Conservation (phyloP, 2,329 filamentous ascomycete species). For the Fonsecaea multimorphosa region DNA sequence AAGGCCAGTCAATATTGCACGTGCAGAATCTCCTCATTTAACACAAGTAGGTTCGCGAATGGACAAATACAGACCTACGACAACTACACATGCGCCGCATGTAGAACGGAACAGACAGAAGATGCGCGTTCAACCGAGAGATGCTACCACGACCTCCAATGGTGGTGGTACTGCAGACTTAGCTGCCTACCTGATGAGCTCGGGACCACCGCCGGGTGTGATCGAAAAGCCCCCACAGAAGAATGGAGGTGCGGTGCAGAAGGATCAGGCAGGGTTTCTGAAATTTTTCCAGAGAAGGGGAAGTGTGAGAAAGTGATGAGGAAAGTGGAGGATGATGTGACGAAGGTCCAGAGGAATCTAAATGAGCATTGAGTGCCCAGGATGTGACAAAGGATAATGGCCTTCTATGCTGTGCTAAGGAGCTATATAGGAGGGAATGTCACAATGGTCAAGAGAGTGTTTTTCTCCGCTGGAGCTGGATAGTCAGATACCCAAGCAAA, state of each 20-base stretch:
- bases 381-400: conserved; percentile 12
- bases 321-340: background rate
- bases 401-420: background rate
- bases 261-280: conserved; percentile 43
- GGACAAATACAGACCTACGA: conserved; percentile 41
- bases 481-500: background rate
- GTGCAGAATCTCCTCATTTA: conserved; percentile 38
- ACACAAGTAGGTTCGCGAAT: conserved; percentile 43
- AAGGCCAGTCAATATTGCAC: conserved; percentile 27
- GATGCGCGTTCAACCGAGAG: conserved; percentile 30
- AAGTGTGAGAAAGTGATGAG: conserved; percentile 29
- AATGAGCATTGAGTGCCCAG: conserved; percentile 2
- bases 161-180: conserved; percentile 66
- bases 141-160: conserved; percentile 17
- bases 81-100: conserved; percentile 48
- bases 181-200: conserved; percentile 74
- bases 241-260: conserved; percentile 31
- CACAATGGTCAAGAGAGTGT: background rate
- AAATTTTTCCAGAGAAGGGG: conserved; percentile 45
- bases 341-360: background rate
- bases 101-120: conserved; percentile 45
- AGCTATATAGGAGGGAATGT: background rate
- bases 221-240: conserved; percentile 29
- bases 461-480: conserved; percentile 1
- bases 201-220: conserved; percentile 61